A percentile compares a stretch with the other conserved stretches of the same genome.
phyloP scores from a whole-genome alignment of 2,329 filamentous ascomycete genomes.

The Blastomyces emzantsi region DNA sequence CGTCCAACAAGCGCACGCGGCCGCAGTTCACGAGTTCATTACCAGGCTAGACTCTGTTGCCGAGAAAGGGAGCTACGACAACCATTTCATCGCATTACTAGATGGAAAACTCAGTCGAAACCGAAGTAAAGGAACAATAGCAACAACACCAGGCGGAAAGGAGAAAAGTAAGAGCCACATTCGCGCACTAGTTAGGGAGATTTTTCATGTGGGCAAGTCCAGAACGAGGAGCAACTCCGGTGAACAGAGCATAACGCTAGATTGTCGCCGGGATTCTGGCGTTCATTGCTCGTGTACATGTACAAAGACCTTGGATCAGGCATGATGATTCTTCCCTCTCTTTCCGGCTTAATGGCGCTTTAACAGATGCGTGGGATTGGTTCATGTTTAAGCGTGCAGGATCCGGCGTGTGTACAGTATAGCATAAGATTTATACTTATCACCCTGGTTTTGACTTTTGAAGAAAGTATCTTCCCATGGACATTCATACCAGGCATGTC shows the following conservation, averaged over 20 bases:
- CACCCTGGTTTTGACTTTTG: not conserved
- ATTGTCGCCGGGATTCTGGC: not conserved
- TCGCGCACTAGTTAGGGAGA: not conserved
- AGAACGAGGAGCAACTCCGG: not conserved
- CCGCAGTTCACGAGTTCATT: slow-evolving; percentile 6
- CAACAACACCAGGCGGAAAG: not conserved
- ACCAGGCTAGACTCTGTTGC: not conserved
- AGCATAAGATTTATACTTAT: not conserved
- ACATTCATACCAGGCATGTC: not conserved
- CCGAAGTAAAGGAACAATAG: not conserved
- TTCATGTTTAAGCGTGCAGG: not conserved
- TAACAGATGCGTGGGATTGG: not conserved
- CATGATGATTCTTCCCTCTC: not conserved
- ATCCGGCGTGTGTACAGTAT: not conserved
- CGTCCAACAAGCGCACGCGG: slow-evolving; percentile 3
- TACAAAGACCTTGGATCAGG: too few species aligned
- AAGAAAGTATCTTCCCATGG: not conserved
- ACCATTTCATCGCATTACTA: not conserved
- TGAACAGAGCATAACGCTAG: not conserved
- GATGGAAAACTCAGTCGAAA: not conserved
- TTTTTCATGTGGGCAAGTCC: not conserved
- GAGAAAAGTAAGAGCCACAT: not conserved
- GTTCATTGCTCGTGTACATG: not conserved
- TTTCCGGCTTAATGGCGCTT: not conserved
- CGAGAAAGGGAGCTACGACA: not conserved